A percentile compares a stretch with the other conserved stretches of the same genome.
phyloP scores from a whole-genome alignment of 2,329 filamentous ascomycete species.

The Bipolaris sorokiniana region DNA sequence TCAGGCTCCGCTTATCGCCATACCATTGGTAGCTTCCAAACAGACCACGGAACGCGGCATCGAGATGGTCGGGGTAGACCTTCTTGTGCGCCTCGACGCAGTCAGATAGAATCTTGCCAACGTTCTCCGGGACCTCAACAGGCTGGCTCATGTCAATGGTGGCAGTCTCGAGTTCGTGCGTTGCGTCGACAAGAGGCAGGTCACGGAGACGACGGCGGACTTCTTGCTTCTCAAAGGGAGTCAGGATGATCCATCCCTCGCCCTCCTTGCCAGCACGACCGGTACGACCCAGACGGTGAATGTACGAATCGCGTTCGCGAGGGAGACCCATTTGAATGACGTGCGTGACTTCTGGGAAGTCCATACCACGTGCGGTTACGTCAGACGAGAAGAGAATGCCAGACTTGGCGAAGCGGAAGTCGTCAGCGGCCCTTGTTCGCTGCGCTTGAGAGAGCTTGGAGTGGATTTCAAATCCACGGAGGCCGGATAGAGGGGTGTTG shows the following conservation, averaged over 20 bases:
- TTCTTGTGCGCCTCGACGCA: slow-evolving; percentile 53
- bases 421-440: slow-evolving; percentile 73
- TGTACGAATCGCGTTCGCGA: slow-evolving; percentile 55
- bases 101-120: slow-evolving; percentile 55
- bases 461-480: slow-evolving; percentile 71
- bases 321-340: slow-evolving; percentile 60
- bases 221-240: slow-evolving; percentile 59
- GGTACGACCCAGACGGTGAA: slow-evolving; percentile 60
- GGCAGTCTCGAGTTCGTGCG: slow-evolving; percentile 60
- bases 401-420: slow-evolving; percentile 69
- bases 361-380: slow-evolving; percentile 60
- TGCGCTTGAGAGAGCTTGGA: slow-evolving; percentile 73
- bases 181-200: slow-evolving; percentile 64
- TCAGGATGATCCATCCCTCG: slow-evolving; percentile 71
- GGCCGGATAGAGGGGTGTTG: slow-evolving; percentile 34
- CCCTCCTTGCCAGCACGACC: slow-evolving; percentile 74
- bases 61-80: slow-evolving; percentile 53
- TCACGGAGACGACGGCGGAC: slow-evolving; percentile 61
- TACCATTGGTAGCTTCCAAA: slow-evolving; percentile 61
- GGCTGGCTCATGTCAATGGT: slow-evolving; percentile 53
- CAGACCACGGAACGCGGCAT: slow-evolving; percentile 62
- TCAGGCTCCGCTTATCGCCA: slow-evolving; percentile 48
- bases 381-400: slow-evolving; percentile 61
- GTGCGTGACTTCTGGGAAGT: slow-evolving; percentile 60
- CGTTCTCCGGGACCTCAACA: slow-evolving; percentile 50